These are phyloP conservation scores for Pseudomassariella vexata DNA, from an alignment of 2,329 filamentous ascomycete genomes.

Conservation along the genomic window DNA sequence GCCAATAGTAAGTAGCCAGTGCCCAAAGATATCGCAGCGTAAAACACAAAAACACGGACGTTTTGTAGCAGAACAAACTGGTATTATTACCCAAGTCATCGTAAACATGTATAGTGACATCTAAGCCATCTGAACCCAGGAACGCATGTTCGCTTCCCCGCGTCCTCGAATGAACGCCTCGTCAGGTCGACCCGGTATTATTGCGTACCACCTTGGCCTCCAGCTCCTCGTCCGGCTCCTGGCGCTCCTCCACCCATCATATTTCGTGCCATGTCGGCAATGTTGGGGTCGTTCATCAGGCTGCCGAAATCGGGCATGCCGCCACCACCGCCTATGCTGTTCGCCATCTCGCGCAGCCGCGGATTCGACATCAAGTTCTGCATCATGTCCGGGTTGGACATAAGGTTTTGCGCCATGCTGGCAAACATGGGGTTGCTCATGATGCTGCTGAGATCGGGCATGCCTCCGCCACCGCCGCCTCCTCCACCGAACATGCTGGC, in stretches of 20 bases:
- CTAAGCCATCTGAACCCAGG: no score
- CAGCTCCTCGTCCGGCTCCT: conserved; percentile 11
- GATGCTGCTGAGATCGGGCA: conserved; percentile 81
- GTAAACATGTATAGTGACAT: no score
- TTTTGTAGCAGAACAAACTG: no score
- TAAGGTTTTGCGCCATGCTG: conserved; percentile 92
- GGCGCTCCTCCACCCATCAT: conserved; percentile 27
- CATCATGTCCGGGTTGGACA: conserved; percentile 94
- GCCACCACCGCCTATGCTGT: conserved; percentile 66
- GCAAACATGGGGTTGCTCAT: conserved; percentile 99
- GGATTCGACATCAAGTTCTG: conserved; percentile 93
- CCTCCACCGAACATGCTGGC: conserved; percentile 64
- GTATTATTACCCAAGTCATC: no score
- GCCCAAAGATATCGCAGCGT: no score
- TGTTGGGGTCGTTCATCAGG: conserved; percentile 86
- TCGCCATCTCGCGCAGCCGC: conserved; percentile 78
- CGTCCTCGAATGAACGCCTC: neutral
- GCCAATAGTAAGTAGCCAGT: no score
- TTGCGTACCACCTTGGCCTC: conserved; percentile 13
- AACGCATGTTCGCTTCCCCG: no score
- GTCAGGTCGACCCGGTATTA: conserved; percentile 6
- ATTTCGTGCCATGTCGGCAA: conserved; percentile 70
- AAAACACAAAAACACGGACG: no score
- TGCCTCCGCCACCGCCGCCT: conserved; percentile 58
- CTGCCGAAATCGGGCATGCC: conserved; percentile 84